Evolutionary conservation across 495 filamentous ascomycete species (phyloP), one percentile per base, ranked within the genome.

Genomic region (Penicillium turbatum): DNA sequence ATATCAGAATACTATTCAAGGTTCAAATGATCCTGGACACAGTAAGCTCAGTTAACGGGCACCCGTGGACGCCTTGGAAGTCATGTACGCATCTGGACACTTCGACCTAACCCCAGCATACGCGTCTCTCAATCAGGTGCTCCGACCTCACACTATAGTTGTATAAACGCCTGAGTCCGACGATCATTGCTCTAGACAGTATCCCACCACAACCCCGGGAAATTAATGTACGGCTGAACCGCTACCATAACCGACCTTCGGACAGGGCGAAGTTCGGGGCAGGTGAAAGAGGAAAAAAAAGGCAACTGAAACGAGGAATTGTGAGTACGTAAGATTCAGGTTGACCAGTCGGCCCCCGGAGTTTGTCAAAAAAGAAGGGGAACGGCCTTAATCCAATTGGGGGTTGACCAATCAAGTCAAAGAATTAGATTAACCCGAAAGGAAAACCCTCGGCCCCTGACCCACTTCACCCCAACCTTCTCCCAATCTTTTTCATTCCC

Each of bases 401-500:
- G n/a, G n/a, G 29, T 8, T 12, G 26, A 29, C 11, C 9, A 44
- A 44, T 44, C 6, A 15, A 24, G 21, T 24, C n/a, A 6, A 15
- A 1, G 35, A 16, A 16, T 37, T 1, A 12, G 5, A 5, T 6
- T 37, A 5, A 37, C 15, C 15, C 5, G 35, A 3, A 16, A 45
- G 8, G 5, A 6, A 48, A 16, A 39, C 17, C n/a, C 5, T 19
- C 34, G 29, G 17, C 47, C 47, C 47, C 47, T 49, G 47, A 38
- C 47, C 47, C 47, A 48, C 46, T 27, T 48, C 24, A n/a, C 45
- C 46, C 34, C 15, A 30, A 37, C 29, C 38, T n/a, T n/a, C 27
- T 49, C 47, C 21, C 4, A 24, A 2, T 24, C 21, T 24, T 24
- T 24, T 4, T 24, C n/a, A 16, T 44, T 30, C 41, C 41, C 41